Base-by-base conservation (phyloP, 2,329 filamentous ascomycete genomes). In the Apiospora saccharicola region DNA sequence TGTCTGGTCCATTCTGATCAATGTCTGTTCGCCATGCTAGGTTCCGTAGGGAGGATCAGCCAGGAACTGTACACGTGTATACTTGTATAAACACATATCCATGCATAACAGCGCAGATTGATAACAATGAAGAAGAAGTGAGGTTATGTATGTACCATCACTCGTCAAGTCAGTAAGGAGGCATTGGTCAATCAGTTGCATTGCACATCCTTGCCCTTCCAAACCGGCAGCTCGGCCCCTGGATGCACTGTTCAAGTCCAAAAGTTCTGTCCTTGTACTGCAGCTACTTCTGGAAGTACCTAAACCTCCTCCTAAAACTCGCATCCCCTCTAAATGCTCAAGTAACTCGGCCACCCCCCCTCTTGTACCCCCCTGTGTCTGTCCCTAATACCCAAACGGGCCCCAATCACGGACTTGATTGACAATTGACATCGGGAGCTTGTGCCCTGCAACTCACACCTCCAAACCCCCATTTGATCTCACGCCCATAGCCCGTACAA, bases 371-470 rank as follows among this genome's bases (percentile, higher is more conserved):
- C 53, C 53, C 53, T 61, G 53, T 22, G 53, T 34, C 16, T 61
- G 30, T 61, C 53, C 53, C 30, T 37, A 61, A 61, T 61, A 37
- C 53, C 53, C 19, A 61, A 61, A 37, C 16, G 53, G 53, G 53
- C 53, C 53, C 53, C 53, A 61, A 61, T 61, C 53, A 37, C 34
- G 53, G 53, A 22, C 53, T 61, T 61, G 53, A 34, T 61, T 61
- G 53, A 61, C 53, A 61, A 61, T 61, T 61, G 53, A 61, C 53
- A 61, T 37, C 53, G 53, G 53, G 53, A 61, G 53, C 53, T 61
- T 61, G 53, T 61, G 53, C 53, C 51, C 53, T 61, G 53, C 53
- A 61, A 61, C 30, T 61, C 53, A 61, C 26, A 34, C 26, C 53
- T 61, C 16, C 12, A n/a, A 41, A 64, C 57, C 57, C 34, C 57